Evolutionary conservation across 2,329 filamentous ascomycete genomes (phyloP).

Genomic region (Apiospora sp.): DNA sequence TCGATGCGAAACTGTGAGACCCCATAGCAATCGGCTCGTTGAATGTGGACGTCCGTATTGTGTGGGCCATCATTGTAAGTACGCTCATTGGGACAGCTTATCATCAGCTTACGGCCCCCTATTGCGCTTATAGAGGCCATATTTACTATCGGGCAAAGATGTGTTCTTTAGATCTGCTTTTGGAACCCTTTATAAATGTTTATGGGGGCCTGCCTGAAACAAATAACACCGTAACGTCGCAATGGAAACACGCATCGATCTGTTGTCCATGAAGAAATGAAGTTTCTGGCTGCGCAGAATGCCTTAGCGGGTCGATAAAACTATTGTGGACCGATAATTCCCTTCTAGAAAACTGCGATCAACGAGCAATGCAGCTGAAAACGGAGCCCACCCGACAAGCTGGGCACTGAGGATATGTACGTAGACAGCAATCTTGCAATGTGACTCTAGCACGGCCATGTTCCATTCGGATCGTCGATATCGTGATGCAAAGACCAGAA

Average conservation of each 20-base stretch:
- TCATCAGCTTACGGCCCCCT: background rate
- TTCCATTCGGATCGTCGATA: background rate
- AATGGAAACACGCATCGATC: background rate
- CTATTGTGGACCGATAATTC: conserved; percentile 13
- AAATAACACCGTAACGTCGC: background rate
- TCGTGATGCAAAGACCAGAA: background rate
- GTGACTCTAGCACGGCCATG: background rate
- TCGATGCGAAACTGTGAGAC: background rate
- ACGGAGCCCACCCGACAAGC: conserved; percentile 2
- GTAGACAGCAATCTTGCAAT: background rate
- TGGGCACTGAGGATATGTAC: background rate
- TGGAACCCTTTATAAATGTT: background rate
- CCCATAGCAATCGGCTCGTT: background rate
- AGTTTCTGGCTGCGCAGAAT: background rate
- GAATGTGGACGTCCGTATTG: background rate
- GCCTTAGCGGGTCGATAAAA: conserved; percentile 15
- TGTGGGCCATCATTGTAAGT: background rate
- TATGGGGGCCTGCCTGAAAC: background rate
- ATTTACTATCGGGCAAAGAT: background rate
- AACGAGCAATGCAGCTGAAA: conserved; percentile 7
- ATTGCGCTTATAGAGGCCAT: background rate
- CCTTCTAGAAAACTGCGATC: background rate
- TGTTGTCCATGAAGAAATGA: background rate
- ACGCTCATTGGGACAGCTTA: background rate
- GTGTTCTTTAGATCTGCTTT: background rate